These are phyloP conservation scores for Hortiboletus campestris DNA, from an alignment of 768 basidiomycete species.

Conservation along the genomic window DNA sequence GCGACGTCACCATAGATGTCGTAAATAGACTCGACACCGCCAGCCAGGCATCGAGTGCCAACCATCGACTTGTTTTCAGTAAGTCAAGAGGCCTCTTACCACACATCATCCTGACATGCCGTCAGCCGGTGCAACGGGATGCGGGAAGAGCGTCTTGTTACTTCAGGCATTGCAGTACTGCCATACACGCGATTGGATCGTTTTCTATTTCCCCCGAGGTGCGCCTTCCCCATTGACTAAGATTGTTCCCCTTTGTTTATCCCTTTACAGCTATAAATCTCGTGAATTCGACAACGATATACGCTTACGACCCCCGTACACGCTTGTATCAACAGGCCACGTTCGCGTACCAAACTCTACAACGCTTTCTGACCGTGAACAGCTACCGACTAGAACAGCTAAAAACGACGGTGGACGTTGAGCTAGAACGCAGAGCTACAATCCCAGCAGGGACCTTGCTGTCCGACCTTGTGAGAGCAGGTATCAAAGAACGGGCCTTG, in stretches of 20 bases:
- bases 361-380: constrained; percentile 64
- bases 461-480: constrained; percentile 55
- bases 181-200: constrained; percentile 66
- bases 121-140: constrained; percentile 70
- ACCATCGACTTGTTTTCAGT: constrained; percentile 66
- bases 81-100: constrained; percentile 26
- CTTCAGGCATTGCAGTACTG: constrained; percentile 77
- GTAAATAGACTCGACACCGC: constrained; percentile 53
- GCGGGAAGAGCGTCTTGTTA: constrained; percentile 78
- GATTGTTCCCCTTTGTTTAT: neutral
- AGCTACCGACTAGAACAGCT: constrained; percentile 41
- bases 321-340: constrained; percentile 74
- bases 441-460: constrained; percentile 51
- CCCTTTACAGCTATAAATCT: constrained; percentile 45
- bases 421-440: constrained; percentile 45
- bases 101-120: neutral
- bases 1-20: constrained; percentile 60
- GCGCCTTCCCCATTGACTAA: constrained; percentile 13
- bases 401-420: constrained; percentile 39
- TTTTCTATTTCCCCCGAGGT: constrained; percentile 84
- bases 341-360: constrained; percentile 61
- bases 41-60: constrained; percentile 44
- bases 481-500: constrained; percentile 47
- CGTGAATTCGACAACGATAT: constrained; percentile 72
- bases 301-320: constrained; percentile 72